These are phyloP conservation scores for Monosporozyma servazzii DNA, from an alignment of 805 yeast species.

Conservation along the genomic window DNA sequence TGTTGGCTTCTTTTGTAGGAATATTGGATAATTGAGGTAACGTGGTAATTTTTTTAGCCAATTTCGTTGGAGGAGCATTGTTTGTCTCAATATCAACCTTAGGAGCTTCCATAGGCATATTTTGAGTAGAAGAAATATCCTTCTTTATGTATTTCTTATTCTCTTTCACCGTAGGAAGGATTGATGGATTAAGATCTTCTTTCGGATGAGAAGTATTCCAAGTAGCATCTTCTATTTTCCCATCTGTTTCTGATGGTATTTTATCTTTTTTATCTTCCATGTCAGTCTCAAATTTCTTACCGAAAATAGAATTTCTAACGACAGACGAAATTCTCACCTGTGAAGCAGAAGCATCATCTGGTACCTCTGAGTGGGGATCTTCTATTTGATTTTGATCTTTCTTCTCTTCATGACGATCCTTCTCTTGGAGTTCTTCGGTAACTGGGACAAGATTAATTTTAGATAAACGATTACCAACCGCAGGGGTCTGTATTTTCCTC, in stretches of 20 bases:
- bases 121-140: neutral
- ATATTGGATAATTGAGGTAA: neutral
- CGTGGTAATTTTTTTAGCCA: neutral
- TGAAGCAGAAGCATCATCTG: neutral
- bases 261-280: neutral
- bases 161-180: neutral
- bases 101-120: neutral
- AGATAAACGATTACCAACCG: neutral
- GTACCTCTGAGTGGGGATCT: neutral
- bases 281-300: neutral
- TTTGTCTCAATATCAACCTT: neutral
- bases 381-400: neutral
- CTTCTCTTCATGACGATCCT: neutral
- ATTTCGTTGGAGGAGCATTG: neutral
- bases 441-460: conserved; percentile 1
- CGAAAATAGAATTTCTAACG: conserved; percentile 7
- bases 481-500: neutral
- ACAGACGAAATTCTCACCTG: conserved; percentile 19
- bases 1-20: neutral
- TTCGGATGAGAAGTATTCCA: neutral
- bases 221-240: neutral
- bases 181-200: neutral
- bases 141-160: neutral
- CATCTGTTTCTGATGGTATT: neutral
- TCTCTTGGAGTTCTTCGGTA: neutral